Base-by-base conservation (phyloP, 345 rosid species). In the Luvunga scandens region DNA sequence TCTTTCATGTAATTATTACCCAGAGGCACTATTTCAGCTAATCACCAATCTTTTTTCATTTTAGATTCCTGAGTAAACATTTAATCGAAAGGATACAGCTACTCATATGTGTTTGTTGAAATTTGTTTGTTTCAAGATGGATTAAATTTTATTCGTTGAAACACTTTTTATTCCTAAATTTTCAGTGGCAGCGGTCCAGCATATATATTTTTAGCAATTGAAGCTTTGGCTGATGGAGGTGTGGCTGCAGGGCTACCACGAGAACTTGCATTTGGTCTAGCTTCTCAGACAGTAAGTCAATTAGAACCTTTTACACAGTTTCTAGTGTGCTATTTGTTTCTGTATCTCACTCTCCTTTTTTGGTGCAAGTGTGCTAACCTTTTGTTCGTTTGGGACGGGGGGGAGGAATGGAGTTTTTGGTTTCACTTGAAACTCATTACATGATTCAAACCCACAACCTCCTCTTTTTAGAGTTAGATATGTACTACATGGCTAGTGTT, bases 181-280 rank as follows among this genome's bases (percentile, higher is more conserved):
- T 80, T 69, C 89, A 96, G 98, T 81, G 98, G 97, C 36, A 96
- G 99, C 36, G 98, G 98, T 61, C 98, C 99, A 60, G 98, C 98
- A 18, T 94, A 92, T 78, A 75, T 96, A 65, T 94, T 75, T 85
- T 79, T 94, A 72, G 97, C 98, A 27, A 96, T 96, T 78, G 99
- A 96, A 88, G 97, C 99, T 75, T 83, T 96, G 80, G 98, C 95
- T 61, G 98, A 96, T 86, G 99, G 98, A 62, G 99, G 97, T 70
- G 98, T 94, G 57, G 97, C 99, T 79, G 98, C 98, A 48, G 98
- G 99, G 81, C 82, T 96, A 66, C 97, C 97, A 0, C 92, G 99
- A 77, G 98, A 96, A 24, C 97, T 96, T 59, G 98, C 98, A 9
- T 50, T 90, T 62, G 81, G 91, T 73, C 90, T 94, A 73, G 98